Base-by-base conservation (phyloP, 208 protist genomes). In the Acanthamoeba royreba region DNA sequence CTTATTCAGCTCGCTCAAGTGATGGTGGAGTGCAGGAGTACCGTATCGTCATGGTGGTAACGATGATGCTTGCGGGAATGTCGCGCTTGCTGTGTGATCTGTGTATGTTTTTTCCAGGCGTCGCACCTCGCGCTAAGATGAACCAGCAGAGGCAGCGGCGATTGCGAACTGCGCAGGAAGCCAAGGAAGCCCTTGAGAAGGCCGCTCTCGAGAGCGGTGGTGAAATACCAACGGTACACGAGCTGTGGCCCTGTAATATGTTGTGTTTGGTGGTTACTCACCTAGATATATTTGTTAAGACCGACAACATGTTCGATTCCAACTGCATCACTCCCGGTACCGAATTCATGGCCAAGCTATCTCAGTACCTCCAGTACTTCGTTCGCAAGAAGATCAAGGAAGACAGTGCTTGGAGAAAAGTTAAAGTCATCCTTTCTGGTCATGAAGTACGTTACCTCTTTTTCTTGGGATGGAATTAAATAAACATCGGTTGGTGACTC, bases 91-190 rank as follows among this genome's bases (percentile, higher is more conserved):
- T n/a, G n/a, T n/a, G n/a, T n/a, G n/a, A n/a, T n/a, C n/a, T n/a
- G n/a, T n/a, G n/a, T n/a, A n/a, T n/a, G n/a, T n/a, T n/a, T n/a
- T n/a, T n/a, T n/a, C n/a, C 52, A 94, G 92, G 92, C 31, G 98
- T 99, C 25, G 99, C 99, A 22, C 99, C 99, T 79, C 97, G 99
- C 25, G 99, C 99, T 11, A 99, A 99, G 97, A 99, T 99, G 98
- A 99, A 99, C 95, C 99, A 99, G 97, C 99, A 99, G 97, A 97
- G 99, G 31, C 96, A 98, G 81, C 97, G 99, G 63, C 98, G 99
- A n/a, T 99, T 98, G 92, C 79, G 93, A 7, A 74, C 97, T 31
- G 98, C 97, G 28, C 42, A 93, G 19, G 96, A 96, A 31, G 88
- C 52, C 17, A 58, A 94, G 40, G 89, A 86, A 55, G 81, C 49